phyloP scores from a whole-genome alignment of 495 filamentous ascomycete species.

The Podospora pseudoanserina region DNA sequence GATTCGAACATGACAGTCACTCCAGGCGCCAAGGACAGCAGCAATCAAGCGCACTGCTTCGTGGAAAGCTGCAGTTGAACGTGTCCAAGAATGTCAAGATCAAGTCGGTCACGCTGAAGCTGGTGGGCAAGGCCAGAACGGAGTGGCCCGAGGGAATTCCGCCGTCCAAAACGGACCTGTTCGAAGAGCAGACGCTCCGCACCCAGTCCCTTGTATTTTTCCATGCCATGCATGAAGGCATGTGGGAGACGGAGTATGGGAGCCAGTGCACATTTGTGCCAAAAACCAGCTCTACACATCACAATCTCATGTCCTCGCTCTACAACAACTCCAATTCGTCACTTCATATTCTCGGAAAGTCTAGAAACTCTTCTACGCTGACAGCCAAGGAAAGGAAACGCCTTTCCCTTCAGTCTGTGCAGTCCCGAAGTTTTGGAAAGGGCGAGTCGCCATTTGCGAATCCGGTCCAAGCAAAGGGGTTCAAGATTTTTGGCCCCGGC shows the following conservation, averaged over 20 bases:
- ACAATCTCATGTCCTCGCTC: constrained; percentile 36
- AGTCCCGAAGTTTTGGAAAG: constrained; percentile 83
- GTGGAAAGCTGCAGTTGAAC: constrained; percentile 77
- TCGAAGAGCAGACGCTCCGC: constrained; percentile 74
- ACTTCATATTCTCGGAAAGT: constrained; percentile 22
- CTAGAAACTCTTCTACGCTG: constrained; percentile 33
- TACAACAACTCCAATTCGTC: constrained; percentile 37
- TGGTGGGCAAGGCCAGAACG: constrained; percentile 80
- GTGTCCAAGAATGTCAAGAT: constrained; percentile 90
- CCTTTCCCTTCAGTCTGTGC: constrained; percentile 73
- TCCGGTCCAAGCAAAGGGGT: constrained; percentile 78
- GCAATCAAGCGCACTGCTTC: constrained; percentile 70
- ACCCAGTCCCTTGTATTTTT: constrained; percentile 79
- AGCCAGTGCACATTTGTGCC: constrained; percentile 49
- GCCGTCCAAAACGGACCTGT: constrained; percentile 76
- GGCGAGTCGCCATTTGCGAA: constrained; percentile 61
- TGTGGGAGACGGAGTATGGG: constrained; percentile 59
- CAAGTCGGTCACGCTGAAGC: constrained; percentile 85
- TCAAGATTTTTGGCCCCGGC: constrained; percentile 83
- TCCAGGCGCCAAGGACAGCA: constrained; percentile 49
- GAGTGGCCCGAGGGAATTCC: constrained; percentile 99
- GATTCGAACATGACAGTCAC: constrained; percentile 79
- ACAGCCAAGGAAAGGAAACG: constrained; percentile 52
- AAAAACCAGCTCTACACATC: constrained; percentile 19
- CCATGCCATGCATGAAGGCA: constrained; percentile 59